These are phyloP conservation scores for Syncephalastrum racemosum DNA, from an alignment of 371 early-diverging fungal genomes.

Conservation along the genomic window DNA sequence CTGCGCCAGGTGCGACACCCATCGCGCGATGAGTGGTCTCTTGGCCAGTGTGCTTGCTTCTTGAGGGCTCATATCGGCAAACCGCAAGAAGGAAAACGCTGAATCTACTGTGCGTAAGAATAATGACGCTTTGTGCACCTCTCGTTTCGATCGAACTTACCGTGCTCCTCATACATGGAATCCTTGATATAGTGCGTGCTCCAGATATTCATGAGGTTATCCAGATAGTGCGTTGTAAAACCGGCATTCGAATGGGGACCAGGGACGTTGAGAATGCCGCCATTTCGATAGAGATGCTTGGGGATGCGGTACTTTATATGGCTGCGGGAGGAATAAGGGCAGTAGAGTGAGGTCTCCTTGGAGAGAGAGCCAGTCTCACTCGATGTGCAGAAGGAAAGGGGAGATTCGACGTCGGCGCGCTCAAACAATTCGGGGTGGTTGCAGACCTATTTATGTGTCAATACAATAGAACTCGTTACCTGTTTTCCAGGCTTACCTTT, in stretches of 20 bases:
- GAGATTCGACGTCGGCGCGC: constrained; percentile 81
- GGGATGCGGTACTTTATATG: constrained; percentile 66
- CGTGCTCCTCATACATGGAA: constrained; percentile 28
- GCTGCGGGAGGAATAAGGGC: constrained; percentile 66
- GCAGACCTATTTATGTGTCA: constrained; percentile 60
- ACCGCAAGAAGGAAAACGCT: constrained; percentile 65
- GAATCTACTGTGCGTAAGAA: constrained; percentile 14
- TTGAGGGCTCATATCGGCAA: constrained; percentile 56
- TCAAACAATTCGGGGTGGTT: constrained; percentile 99
- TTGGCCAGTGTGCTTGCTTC: constrained; percentile 56
- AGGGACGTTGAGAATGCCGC: constrained; percentile 48
- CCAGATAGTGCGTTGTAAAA: constrained; percentile 47
- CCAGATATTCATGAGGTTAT: constrained; percentile 63
- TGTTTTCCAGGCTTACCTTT: constrained; percentile 54
- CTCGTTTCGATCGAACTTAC: constrained; percentile 23
- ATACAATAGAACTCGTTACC: not conserved
- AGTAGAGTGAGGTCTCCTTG: constrained; percentile 58
- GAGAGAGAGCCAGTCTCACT: constrained; percentile 63
- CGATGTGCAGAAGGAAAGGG: constrained; percentile 65
- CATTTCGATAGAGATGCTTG: constrained; percentile 68
- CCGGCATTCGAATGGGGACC: constrained; percentile 56
- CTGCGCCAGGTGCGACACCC: constrained; percentile 48
- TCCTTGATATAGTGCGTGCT: constrained; percentile 48
- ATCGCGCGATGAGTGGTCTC: constrained; percentile 49
- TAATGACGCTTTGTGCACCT: too few relatives aligned